Conservation (phyloP, 768 basidiomycete genomes). For the Collybia nuda region DNA sequence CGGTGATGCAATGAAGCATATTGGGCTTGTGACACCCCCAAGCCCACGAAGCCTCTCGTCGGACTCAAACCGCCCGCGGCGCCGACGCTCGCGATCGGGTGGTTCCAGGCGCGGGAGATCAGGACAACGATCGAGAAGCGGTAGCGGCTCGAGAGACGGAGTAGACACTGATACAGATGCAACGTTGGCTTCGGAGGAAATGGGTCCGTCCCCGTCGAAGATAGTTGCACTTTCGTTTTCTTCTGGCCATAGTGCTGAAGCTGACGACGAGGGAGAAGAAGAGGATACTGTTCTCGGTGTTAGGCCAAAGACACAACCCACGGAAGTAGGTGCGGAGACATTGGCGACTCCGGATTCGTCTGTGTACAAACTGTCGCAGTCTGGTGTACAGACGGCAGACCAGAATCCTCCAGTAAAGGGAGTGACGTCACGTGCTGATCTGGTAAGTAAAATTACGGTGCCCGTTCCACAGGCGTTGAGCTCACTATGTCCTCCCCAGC, state of each 20-base stretch:
- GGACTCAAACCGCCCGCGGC: conserved; percentile 54
- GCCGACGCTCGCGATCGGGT: conserved; percentile 20
- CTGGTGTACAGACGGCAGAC: conserved; percentile 6
- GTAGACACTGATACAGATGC: conserved; percentile 22
- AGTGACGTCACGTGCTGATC: conserved; percentile 7
- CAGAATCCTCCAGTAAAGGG: conserved; percentile 1
- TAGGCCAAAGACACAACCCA: conserved; percentile 9
- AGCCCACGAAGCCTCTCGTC: conserved; percentile 72
- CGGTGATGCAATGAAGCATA: conserved; percentile 35
- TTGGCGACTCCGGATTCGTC: conserved; percentile 28
- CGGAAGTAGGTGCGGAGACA: neutral
- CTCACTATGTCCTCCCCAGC: conserved; percentile 8
- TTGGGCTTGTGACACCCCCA: conserved; percentile 70
- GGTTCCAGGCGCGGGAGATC: conserved; percentile 20
- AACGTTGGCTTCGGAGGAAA: conserved; percentile 32
- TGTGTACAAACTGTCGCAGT: conserved; percentile 16
- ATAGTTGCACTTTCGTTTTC: conserved; percentile 1
- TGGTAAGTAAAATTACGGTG: conserved; percentile 11
- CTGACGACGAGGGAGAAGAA: conserved; percentile 22
- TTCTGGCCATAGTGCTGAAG: conserved; percentile 8
- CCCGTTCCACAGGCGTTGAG: neutral
- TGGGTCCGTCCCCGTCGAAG: conserved; percentile 20
- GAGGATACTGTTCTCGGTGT: conserved; percentile 22
- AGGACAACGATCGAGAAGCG: conserved; percentile 20
- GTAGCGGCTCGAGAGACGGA: conserved; percentile 16